Evolutionary conservation across 2,329 filamentous ascomycete genomes (phyloP).

Genomic region (Volutella citrinella): DNA sequence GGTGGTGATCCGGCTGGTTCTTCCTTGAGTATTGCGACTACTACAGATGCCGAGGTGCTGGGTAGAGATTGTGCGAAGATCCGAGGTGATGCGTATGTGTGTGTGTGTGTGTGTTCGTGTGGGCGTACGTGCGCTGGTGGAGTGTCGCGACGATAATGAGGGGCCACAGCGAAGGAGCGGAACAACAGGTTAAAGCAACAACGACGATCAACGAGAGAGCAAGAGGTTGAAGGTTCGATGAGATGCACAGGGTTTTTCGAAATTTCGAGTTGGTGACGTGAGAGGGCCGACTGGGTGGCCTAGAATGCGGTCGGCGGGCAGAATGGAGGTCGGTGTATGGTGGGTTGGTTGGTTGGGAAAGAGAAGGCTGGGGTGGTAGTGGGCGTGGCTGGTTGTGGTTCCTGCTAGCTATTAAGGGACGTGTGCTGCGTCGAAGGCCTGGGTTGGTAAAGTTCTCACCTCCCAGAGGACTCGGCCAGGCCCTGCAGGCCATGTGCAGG

Average conservation of each 20-base stretch:
- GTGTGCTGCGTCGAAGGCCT: constrained; percentile 8
- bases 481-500: too few relatives aligned
- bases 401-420: constrained; percentile 24
- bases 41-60: too few relatives aligned
- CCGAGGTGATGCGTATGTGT: constrained; percentile 1
- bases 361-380: constrained; percentile 27
- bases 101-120: constrained; percentile 2
- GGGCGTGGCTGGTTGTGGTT: constrained; percentile 28
- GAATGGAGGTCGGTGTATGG: constrained; percentile 16
- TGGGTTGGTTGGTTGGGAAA: constrained; percentile 21
- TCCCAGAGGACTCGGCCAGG: too few relatives aligned
- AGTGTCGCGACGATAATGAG: constrained; percentile 7
- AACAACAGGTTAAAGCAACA: constrained; percentile 1
- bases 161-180: constrained; percentile 1
- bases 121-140: constrained; percentile 1
- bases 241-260: constrained; percentile 11
- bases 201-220: constrained; percentile 6
- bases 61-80: too few relatives aligned
- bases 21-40: too few relatives aligned
- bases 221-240: constrained; percentile 4
- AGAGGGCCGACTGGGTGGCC: constrained; percentile 25
- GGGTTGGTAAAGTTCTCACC: too few relatives aligned
- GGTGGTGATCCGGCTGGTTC: too few relatives aligned
- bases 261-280: constrained; percentile 22
- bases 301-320: constrained; percentile 24